Conservation (phyloP, 352 stramenopile genomes). For the Globisporangium canariense region DNA sequence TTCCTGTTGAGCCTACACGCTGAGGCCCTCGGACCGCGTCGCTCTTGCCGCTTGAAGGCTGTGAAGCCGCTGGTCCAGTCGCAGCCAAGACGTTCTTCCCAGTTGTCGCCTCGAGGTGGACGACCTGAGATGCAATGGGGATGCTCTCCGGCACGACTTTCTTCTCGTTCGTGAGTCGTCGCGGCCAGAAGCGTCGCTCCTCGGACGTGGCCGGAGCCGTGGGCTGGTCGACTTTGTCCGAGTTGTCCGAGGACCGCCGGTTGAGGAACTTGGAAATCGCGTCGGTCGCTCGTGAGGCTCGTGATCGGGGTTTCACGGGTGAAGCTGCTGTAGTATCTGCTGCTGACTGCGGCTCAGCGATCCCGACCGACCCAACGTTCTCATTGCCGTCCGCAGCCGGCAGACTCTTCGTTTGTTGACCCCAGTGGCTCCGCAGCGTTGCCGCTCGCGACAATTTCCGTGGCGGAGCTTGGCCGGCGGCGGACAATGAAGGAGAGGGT, state of each 20-base stretch:
- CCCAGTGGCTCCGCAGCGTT: background rate
- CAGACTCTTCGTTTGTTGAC: background rate
- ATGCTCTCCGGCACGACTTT: slow-evolving; percentile 1
- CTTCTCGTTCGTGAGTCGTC: slow-evolving; percentile 14
- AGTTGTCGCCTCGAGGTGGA: background rate
- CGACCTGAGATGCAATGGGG: background rate
- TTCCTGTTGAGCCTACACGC: background rate
- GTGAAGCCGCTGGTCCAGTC: background rate
- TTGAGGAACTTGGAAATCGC: slow-evolving; percentile 15
- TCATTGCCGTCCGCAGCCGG: background rate
- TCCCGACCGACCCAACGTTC: background rate
- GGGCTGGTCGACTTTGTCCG: background rate
- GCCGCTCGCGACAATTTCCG: background rate
- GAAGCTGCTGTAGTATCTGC: background rate
- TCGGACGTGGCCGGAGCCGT: background rate
- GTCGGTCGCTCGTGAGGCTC: slow-evolving; percentile 5
- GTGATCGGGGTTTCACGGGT: slow-evolving; percentile 1
- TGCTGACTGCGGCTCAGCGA: background rate
- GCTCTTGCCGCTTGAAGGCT: slow-evolving; percentile 4
- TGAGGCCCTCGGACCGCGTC: slow-evolving; percentile 6
- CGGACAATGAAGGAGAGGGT: background rate
- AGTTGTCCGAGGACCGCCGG: background rate
- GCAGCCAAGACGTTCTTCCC: background rate
- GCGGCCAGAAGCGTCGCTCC: slow-evolving; percentile 13
- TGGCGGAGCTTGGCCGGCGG: background rate